These are phyloP conservation scores for Lecanicillium sp. DNA, from an alignment of 2,329 filamentous ascomycete genomes.

Conservation along the genomic window DNA sequence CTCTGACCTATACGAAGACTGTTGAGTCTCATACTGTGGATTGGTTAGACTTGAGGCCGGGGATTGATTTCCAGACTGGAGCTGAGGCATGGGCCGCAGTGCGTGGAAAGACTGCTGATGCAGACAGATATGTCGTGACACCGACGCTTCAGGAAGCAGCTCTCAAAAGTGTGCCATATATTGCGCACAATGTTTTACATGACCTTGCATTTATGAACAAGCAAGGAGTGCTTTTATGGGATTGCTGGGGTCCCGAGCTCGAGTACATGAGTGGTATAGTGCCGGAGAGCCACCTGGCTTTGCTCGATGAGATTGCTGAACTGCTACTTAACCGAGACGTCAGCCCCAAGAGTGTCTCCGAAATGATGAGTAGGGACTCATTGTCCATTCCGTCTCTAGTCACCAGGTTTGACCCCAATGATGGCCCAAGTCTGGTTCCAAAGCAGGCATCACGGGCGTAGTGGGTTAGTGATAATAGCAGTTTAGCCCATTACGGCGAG, in stretches of 20 bases:
- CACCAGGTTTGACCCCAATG: conserved; percentile 3
- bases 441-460: too few species aligned
- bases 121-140: not conserved
- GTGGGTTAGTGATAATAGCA: too few species aligned
- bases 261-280: not conserved
- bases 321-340: not conserved
- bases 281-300: not conserved
- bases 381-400: not conserved
- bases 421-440: too few species aligned
- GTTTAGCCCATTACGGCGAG: too few species aligned
- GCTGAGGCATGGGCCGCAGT: not conserved
- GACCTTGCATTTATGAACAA: conserved; percentile 6
- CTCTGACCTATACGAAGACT: too few species aligned
- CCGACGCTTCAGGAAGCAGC: not conserved
- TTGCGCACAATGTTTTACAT: conserved; percentile 1
- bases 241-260: conserved; percentile 1
- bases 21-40: not conserved
- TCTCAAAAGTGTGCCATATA: not conserved
- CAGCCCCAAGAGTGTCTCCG: not conserved
- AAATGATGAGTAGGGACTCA: not conserved
- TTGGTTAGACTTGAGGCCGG: conserved; percentile 1
- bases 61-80: conserved; percentile 4
- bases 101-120: not conserved
- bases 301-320: conserved; percentile 1
- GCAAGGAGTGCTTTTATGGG: conserved; percentile 6